Evolutionary conservation across 2,329 filamentous ascomycete genomes (phyloP).

Genomic region (Polychaeton citri): DNA sequence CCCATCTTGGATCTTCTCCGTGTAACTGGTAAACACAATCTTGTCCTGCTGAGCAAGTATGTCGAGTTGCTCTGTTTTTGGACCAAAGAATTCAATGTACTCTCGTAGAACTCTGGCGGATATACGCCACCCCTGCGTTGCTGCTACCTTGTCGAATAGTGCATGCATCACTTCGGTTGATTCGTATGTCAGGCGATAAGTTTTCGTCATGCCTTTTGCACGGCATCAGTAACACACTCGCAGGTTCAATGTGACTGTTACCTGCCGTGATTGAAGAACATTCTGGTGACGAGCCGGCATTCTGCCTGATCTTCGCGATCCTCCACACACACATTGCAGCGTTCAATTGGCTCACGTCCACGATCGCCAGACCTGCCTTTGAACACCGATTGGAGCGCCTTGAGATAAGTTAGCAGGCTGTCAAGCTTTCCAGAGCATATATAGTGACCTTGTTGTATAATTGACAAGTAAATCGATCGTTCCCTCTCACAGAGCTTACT

Average conservation of each 20-base stretch:
- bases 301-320: slow-evolving; percentile 54
- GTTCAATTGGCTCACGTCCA: slow-evolving; percentile 58
- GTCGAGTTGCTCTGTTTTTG: slow-evolving; percentile 67
- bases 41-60: slow-evolving; percentile 58
- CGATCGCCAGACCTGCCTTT: slow-evolving; percentile 52
- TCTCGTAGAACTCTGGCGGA: slow-evolving; percentile 58
- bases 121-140: slow-evolving; percentile 59
- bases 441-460: slow-evolving; percentile 64
- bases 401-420: slow-evolving; percentile 1
- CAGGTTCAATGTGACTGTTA: not conserved
- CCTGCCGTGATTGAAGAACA: slow-evolving; percentile 58
- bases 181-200: slow-evolving; percentile 65
- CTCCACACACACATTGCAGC: slow-evolving; percentile 60
- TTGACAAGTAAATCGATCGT: slow-evolving; percentile 53
- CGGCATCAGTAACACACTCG: slow-evolving; percentile 8
- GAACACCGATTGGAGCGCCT: slow-evolving; percentile 55
- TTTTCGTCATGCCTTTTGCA: slow-evolving; percentile 57
- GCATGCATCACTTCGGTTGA: slow-evolving; percentile 61
- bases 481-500: slow-evolving; percentile 8
- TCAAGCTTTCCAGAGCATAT: slow-evolving; percentile 3
- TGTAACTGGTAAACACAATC: slow-evolving; percentile 68
- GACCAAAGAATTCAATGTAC: slow-evolving; percentile 68
- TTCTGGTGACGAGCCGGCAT: slow-evolving; percentile 61
- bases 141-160: slow-evolving; percentile 54
- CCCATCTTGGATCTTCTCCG: slow-evolving; percentile 61